Base-by-base conservation (phyloP, 2,329 filamentous ascomycete species). In the Alternaria ethzedia region DNA sequence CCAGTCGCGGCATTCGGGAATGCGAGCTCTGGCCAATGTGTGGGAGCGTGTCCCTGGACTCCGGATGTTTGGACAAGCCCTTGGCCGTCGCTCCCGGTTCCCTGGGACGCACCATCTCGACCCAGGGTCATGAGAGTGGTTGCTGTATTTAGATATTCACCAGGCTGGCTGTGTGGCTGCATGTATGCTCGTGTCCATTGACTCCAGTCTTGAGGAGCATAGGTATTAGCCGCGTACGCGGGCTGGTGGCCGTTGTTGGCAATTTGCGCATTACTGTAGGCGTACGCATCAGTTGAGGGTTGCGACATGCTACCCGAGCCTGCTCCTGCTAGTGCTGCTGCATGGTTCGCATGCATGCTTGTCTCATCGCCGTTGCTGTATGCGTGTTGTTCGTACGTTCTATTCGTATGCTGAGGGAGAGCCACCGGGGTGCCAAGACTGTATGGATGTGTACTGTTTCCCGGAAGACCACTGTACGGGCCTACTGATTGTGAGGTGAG, bases 121-220 rank as follows among this genome's bases (percentile, higher is more conserved):
- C 76, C 73, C 9, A 81, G 70, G 3, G 78, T 74, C 72, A 82
- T 79, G 28, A 81, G 74, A 1, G 79, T 79, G 23, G 72, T 80
- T 26, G 80, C 79, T 23, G 76, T 78, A 61, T 78, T 78, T n/a
- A 81, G 68, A 54, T 78, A 79, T 25, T 80, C 77, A 30, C 74
- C 71, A 13, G 72, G 66, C 30, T 74, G 70, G 52, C 68, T 52
- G 30, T 61, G 55, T 21, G 71, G 71, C 58, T 77, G 70, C 65
- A 73, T 78, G 44, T 76, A 75, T 9, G 73, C 74, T 60, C 74
- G 69, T 26, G 75, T 72, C 76, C 77, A 80, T 50, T 79, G 73
- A 10, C 70, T 76, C 79, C 79, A 81, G 51, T 76, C 75, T 26
- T 70, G 71, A 6, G 71, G 68, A n/a, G 66, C 62, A 13, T 70